Conservation (phyloP, 2,329 filamentous ascomycete species). For the Didymosphaeria variabile region DNA sequence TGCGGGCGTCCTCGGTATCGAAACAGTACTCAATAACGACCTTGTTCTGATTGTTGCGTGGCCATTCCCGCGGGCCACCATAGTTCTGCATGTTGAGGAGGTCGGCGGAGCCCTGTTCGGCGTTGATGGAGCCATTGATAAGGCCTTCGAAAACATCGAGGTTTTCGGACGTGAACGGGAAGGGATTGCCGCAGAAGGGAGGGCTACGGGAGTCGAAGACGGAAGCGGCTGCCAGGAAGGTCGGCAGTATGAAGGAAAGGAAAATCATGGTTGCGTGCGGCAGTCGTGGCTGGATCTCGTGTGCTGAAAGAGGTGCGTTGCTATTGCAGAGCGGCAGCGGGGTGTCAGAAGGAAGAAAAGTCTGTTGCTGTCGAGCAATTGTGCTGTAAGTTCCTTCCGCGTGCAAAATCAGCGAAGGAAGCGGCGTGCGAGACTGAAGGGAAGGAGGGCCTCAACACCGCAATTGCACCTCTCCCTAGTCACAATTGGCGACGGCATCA, state of each 20-base stretch:
- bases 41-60: slow-evolving; percentile 8
- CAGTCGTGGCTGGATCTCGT: neutral
- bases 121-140: neutral
- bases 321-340: neutral
- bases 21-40: slow-evolving; percentile 11
- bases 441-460: neutral
- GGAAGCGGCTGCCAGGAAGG: neutral
- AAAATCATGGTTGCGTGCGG: neutral
- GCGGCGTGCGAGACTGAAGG: neutral
- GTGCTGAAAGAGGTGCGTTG: neutral
- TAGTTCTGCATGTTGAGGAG: neutral
- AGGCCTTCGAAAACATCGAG: slow-evolving; percentile 3
- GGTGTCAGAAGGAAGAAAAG: neutral
- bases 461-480: neutral
- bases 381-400: neutral
- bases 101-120: slow-evolving; percentile 7
- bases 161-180: neutral
- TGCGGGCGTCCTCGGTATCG: neutral
- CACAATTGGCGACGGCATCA: too few species aligned
- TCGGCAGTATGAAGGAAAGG: neutral
- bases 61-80: slow-evolving; percentile 6
- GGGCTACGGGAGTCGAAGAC: neutral
- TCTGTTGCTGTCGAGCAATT: neutral
- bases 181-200: slow-evolving; percentile 9
- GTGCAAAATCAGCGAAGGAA: neutral